A percentile compares a stretch with the other conserved stretches of the same genome.
Conservation (phyloP, 2,329 filamentous ascomycete species). For the Pseudogymnoascus sp. region DNA sequence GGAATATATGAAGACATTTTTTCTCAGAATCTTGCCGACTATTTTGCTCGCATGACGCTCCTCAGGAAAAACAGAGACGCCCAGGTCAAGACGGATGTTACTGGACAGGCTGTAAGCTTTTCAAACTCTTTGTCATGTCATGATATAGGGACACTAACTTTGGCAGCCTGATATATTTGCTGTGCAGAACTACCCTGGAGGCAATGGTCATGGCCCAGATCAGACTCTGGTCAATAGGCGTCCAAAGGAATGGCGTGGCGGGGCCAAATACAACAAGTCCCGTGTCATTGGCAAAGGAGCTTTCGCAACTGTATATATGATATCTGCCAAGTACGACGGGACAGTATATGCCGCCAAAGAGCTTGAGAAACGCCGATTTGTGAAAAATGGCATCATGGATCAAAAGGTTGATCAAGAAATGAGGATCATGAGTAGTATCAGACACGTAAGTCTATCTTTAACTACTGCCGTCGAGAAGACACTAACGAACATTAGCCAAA, state of each 20-base stretch:
- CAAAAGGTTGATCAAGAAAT: conserved; percentile 95
- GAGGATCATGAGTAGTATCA: conserved; percentile 81
- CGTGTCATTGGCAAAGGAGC: conserved; percentile 82
- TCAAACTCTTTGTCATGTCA: background rate
- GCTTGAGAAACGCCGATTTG: conserved; percentile 83
- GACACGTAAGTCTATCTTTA: conserved; percentile 61
- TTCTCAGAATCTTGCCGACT: conserved; percentile 57
- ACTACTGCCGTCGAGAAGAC: conserved; percentile 54
- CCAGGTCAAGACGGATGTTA: background rate
- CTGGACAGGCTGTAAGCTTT: conserved; percentile 10
- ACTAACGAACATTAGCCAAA: conserved; percentile 49
- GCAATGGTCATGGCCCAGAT: background rate
- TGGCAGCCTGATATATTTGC: conserved; percentile 8
- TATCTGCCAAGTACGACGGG: conserved; percentile 79
- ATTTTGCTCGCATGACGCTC: conserved; percentile 39
- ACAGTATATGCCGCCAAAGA: conserved; percentile 85
- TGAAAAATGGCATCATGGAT: conserved; percentile 84
- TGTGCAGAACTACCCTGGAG: background rate
- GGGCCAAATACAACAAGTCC: conserved; percentile 73
- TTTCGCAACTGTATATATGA: conserved; percentile 87
- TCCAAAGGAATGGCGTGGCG: conserved; percentile 71
- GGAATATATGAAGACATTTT: conserved; percentile 58
- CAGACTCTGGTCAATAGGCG: conserved; percentile 21
- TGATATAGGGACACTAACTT: background rate
- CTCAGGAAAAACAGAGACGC: background rate